These are phyloP conservation scores for Metschnikowia cubensis DNA, from an alignment of 805 yeast genomes.

Conservation along the genomic window DNA sequence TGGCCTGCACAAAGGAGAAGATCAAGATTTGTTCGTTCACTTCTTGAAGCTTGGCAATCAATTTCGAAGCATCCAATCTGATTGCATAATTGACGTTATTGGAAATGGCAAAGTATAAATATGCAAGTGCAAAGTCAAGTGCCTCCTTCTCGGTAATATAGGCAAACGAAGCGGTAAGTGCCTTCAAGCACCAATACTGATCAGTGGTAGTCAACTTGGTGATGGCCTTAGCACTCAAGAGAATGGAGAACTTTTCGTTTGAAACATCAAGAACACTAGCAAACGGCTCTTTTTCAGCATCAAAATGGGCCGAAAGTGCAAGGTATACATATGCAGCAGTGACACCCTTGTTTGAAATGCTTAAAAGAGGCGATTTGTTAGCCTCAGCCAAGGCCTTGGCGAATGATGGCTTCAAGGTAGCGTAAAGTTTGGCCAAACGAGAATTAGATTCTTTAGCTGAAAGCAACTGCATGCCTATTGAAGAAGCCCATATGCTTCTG, in stretches of 20 bases:
- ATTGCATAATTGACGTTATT: slow-evolving; percentile 28
- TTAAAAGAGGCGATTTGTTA: slow-evolving; percentile 48
- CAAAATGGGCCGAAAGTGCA: slow-evolving; percentile 19
- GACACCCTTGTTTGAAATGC: slow-evolving; percentile 49
- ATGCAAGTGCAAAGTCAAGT: slow-evolving; percentile 41
- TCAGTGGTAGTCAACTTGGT: slow-evolving; percentile 49
- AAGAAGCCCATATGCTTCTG: slow-evolving; percentile 63
- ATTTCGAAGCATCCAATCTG: slow-evolving; percentile 31
- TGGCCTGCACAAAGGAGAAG: slow-evolving; percentile 40
- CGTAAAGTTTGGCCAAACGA: slow-evolving; percentile 6
- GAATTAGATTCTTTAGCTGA: slow-evolving; percentile 5
- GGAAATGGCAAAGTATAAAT: slow-evolving; percentile 48
- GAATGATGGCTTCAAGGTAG: slow-evolving; percentile 22
- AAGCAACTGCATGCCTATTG: slow-evolving; percentile 39
- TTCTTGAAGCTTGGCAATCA: slow-evolving; percentile 29
- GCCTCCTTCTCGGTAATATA: slow-evolving; percentile 11
- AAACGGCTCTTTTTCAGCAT: slow-evolving; percentile 6
- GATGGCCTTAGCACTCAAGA: slow-evolving; percentile 45
- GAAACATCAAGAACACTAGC: slow-evolving; percentile 21
- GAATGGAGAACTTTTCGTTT: slow-evolving; percentile 46
- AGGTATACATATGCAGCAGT: slow-evolving; percentile 52
- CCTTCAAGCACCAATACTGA: slow-evolving; percentile 49
- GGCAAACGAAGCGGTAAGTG: slow-evolving; percentile 35
- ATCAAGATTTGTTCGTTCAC: slow-evolving; percentile 29
- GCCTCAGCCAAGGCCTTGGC: slow-evolving; percentile 39